Base-by-base conservation (phyloP, 2,329 filamentous ascomycete genomes). In the Amphichorda felina region DNA sequence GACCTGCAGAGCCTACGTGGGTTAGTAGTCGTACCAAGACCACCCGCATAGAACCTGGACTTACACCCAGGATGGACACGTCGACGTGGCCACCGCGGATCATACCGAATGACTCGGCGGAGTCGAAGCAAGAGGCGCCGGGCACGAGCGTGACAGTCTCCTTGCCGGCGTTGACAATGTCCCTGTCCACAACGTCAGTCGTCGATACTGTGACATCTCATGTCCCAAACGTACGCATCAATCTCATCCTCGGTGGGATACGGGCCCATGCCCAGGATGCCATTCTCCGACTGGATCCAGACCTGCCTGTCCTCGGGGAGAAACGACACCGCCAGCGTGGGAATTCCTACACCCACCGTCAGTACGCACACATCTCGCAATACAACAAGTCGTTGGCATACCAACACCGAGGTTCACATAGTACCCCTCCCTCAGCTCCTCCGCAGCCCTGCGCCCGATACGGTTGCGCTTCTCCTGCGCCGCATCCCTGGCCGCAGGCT, bases 201-300 rank as follows among this genome's bases (percentile, higher is more conserved):
- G 28, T 8, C n/a, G 9, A 16, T 14, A 16, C 16, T 29, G n/a
- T n/a, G 6, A 7, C 26, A 28, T 5, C 6, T 13, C n/a, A 6
- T 6, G 26, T 5, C 10, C 26, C 26, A 28, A 14, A 88, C 29
- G 4, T 18, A 31, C 29, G 29, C 75, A 46, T 89, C 83, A 47
- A 81, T 63, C 51, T 91, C 85, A 33, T 85, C 72, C 41, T 82
- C 66, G 2, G 74, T 76, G 0, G 85, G 84, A 55, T 91, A 89
- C 1, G 82, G 72, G 0, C 85, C 84, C 65, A 93, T 86, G 30
- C 85, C 85, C 2, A 93, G 57, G 38, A 93, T 81, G 9, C 85
- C 85, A 55, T 93, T 93, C 61, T 93, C 85, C 0, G 79, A 85
- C 54, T 93, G 85, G 30, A 93, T 71, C 74, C 84, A 86, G 21